Percentiles rank a stretch among this genome's conserved stretches.
phyloP scores from a whole-genome alignment of 1,284 basidiomycete species.

The Trichosporon sp. region DNA sequence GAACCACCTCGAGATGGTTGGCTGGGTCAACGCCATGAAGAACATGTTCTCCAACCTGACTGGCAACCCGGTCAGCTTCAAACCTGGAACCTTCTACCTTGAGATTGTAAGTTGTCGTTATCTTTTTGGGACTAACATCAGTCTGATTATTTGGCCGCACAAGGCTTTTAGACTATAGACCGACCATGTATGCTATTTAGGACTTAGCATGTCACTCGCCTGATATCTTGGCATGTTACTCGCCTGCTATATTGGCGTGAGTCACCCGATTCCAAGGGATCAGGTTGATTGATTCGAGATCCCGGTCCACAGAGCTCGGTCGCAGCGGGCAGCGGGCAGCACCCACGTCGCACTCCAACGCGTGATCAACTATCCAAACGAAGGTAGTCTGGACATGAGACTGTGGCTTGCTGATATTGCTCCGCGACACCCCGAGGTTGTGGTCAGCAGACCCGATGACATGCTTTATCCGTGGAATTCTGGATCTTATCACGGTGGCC shows the following conservation, averaged over 20 bases:
- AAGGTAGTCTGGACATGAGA: neutral
- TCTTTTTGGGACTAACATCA: constrained; percentile 29
- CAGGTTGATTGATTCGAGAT: neutral
- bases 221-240: neutral
- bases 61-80: constrained; percentile 85
- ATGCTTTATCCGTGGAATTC: constrained; percentile 1
- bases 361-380: neutral
- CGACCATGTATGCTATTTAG: constrained; percentile 6
- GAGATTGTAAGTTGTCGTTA: constrained; percentile 62
- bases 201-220: neutral
- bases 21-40: constrained; percentile 61
- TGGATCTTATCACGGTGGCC: neutral
- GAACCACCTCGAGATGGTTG: constrained; percentile 82
- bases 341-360: neutral
- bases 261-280: neutral
- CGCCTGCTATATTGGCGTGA: neutral
- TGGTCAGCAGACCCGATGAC: constrained; percentile 2
- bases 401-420: neutral
- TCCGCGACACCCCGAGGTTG: neutral
- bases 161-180: constrained; percentile 44
- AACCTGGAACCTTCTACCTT: constrained; percentile 83
- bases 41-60: constrained; percentile 84
- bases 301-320: neutral
- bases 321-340: neutral
- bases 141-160: constrained; percentile 54